Base-by-base conservation (phyloP, 2,329 filamentous ascomycete species). In the Cryphonectria japonica region DNA sequence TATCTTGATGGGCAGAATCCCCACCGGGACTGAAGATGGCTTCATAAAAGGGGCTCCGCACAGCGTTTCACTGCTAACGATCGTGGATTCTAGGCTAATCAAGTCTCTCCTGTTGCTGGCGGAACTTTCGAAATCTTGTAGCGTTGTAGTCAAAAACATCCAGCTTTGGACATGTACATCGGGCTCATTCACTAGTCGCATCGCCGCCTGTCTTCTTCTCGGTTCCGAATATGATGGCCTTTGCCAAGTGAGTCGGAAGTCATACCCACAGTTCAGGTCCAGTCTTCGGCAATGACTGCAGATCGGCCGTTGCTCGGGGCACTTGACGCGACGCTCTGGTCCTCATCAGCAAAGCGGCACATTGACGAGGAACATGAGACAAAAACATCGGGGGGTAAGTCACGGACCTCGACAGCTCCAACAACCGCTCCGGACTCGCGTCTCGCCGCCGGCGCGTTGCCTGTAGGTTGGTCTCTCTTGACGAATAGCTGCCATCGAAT, bases 101-200 rank as follows among this genome's bases (percentile, higher is more conserved):
- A 52, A 46, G 34, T 41, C 19, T 19, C 22, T 22, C 16, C 14
- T n/a, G 8, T 37, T 8, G 29, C 39, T 8, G 37, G 50, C 9
- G 22, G 39, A 7, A 66, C 22, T 37, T 8, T 61, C 63, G 67
- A 73, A 72, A 66, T 73, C 72, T 19, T 54, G 60, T 5, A 43
- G n/a, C 7, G 65, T 61, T 3, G 70, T 70, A 29, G 69, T 72
- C 4, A 73, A 22, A n/a, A 73, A 73, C 70, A 73, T 72, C 70
- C 72, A 73, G n/a, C 67, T 59, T n/a, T 62, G 22, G 26, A 73
- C 46, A 5, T 16, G 22, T 11, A 43, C 6, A 41, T 14, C 2
- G 11, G 32, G 22, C 39, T n/a, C 37, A n/a, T 54, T 13, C 34
- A n/a, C 22, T 29, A 29, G 54, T 14, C 19, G 8, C 11, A 41